A percentile compares a stretch with the other conserved stretches of the same genome.
Evolutionary conservation across 164 flowering plant species (phyloP).

Genomic region (Berberis vulgaris): DNA sequence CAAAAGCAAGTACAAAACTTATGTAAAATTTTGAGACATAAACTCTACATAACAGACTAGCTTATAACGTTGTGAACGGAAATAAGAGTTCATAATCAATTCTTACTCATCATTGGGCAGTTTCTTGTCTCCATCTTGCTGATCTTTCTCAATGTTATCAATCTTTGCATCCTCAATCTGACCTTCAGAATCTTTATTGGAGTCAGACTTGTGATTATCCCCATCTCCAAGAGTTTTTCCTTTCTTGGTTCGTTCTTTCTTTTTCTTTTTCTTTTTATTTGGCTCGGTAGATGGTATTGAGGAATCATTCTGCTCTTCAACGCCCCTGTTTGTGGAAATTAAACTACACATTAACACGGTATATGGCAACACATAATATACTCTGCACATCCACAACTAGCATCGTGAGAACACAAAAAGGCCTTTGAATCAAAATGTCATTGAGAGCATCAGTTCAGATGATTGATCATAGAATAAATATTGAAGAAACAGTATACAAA

Average conservation of each 20-base stretch:
- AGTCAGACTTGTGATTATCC: slow-evolving; percentile 7
- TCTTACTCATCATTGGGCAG: slow-evolving; percentile 31
- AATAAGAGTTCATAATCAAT: background rate
- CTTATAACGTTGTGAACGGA: background rate
- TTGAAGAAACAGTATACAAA: too few species aligned
- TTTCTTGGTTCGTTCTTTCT: slow-evolving; percentile 23
- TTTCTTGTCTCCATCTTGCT: slow-evolving; percentile 12
- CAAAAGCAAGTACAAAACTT: too few species aligned
- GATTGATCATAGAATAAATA: too few species aligned
- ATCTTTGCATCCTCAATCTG: background rate
- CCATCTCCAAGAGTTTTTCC: slow-evolving; percentile 17
- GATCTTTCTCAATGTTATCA: slow-evolving; percentile 7
- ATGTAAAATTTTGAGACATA: too few species aligned
- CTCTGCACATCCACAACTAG: too few species aligned
- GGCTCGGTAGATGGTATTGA: slow-evolving; percentile 14
- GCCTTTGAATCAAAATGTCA: too few species aligned
- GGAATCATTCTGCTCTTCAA: slow-evolving; percentile 9
- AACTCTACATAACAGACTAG: background rate
- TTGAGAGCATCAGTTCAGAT: too few species aligned
- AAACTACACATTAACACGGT: background rate
- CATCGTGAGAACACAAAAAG: too few species aligned
- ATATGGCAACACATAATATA: background rate
- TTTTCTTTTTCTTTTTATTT: slow-evolving; percentile 31
- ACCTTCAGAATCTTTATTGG: background rate
- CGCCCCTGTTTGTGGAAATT: slow-evolving; percentile 12